A percentile compares a stretch with the other conserved stretches of the same genome.
Evolutionary conservation across 23 red algal species (phyloP).

Genomic region (Gracilaria gracilis): DNA sequence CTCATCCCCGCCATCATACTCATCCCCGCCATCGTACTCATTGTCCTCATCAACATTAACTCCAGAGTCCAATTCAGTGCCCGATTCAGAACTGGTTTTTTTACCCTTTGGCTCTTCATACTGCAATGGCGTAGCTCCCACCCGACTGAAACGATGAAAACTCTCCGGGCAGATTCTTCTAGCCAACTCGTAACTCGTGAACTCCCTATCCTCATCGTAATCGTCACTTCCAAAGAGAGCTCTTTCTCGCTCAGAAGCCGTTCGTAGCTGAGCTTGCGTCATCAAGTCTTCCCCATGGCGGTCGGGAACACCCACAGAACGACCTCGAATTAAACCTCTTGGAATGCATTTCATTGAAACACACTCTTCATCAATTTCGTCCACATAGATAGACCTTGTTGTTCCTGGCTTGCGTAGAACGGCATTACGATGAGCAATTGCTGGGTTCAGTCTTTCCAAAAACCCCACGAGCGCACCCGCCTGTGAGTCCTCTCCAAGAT

Average conservation of each 20-base stretch:
- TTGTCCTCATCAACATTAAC: not conserved
- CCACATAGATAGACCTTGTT: not conserved
- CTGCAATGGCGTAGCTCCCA: not conserved
- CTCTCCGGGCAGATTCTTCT: not conserved
- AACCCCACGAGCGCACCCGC: not conserved
- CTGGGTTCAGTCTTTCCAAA: constrained; percentile 8
- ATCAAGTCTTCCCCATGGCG: not conserved
- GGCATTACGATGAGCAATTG: not conserved
- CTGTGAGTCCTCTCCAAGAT: not conserved
- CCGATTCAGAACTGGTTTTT: not conserved
- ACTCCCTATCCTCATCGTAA: not conserved
- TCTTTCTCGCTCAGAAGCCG: not conserved
- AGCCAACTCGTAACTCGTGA: not conserved
- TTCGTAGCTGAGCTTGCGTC: not conserved
- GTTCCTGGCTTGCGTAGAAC: constrained; percentile 20
- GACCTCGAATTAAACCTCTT: not conserved
- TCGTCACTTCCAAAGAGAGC: not conserved
- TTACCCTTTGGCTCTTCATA: not conserved
- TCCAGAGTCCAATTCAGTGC: not conserved
- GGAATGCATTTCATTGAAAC: not conserved
- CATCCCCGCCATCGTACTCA: not conserved
- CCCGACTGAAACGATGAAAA: constrained; percentile 5
- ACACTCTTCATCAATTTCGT: constrained; percentile 13
- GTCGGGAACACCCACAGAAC: not conserved
- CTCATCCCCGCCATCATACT: too few species aligned